Base-by-base conservation (phyloP, 148 eudicot genomes). In the Spergularia marina region DNA sequence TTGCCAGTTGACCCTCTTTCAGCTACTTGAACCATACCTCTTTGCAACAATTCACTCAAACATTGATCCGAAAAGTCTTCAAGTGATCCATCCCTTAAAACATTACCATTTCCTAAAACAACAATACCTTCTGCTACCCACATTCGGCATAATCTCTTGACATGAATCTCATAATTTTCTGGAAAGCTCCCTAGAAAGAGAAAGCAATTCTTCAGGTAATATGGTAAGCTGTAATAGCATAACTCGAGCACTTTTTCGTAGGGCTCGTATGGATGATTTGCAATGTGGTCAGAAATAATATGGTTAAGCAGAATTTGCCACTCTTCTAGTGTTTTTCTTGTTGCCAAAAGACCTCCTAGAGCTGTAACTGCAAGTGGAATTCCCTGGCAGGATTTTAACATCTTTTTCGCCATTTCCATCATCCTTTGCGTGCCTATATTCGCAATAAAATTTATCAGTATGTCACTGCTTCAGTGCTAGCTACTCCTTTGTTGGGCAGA, bases 101-200 rank as follows among this genome's bases (percentile, higher is more conserved):
- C 78, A 39, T 65, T 72, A 1, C 68, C 74, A 59, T 72, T 21
- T 34, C 60, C 55, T 9, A 65, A 60, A 1, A 82, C 72, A n/a
- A 81, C 17, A 12, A 88, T 52, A 17, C 89, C 89, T 80, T 88
- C 87, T 69, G 88, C 90, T 25, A 83, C 77, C 88, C 86, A 85
- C 76, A 83, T 56, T 36, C 76, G 79, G 71, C 74, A 81, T 40
- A 87, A 63, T 23, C 70, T 81, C 56, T 75, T 60, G n/a, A 79
- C 65, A 47, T 71, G 69, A 70, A 88, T 80, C 11, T 82, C 78
- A 30, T 21, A 73, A 76, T 84, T 76, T 75, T 85, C 83, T 0
- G 87, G 84, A 47, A 88, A 85, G 75, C 65, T 78, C 2, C 84
- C 86, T 72, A 87, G 55, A 68, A 82, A 77, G 40, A 87, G 76